Conservation (phyloP, 1,139 yeast species). For the Lodderomyces metapsilosis region DNA sequence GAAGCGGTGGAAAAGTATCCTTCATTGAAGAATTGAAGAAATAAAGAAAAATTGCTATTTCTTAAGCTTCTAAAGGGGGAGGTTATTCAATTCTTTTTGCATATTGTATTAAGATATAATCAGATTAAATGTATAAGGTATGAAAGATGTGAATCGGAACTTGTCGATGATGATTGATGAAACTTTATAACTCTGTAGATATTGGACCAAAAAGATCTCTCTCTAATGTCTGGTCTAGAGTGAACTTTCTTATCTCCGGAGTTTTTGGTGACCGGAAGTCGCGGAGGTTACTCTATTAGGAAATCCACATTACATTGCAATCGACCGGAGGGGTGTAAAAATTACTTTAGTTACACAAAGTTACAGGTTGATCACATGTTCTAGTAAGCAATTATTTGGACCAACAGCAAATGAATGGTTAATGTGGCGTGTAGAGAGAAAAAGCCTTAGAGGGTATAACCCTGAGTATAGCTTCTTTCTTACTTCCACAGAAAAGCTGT, state of each 20-base stretch:
- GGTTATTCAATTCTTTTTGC: background rate
- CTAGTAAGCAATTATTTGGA: background rate
- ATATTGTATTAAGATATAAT: background rate
- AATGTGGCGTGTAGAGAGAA: too few relatives aligned
- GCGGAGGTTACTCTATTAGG: background rate
- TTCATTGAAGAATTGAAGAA: slow-evolving; percentile 28
- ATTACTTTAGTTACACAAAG: background rate
- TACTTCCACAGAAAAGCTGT: too few relatives aligned
- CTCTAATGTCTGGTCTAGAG: too few relatives aligned
- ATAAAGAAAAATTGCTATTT: background rate
- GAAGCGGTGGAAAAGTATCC: slow-evolving; percentile 68
- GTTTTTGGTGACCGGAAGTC: background rate
- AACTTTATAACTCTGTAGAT: too few relatives aligned
- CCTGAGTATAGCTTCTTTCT: too few relatives aligned
- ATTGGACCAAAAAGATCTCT: too few relatives aligned
- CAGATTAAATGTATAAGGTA: background rate
- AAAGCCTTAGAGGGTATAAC: too few relatives aligned
- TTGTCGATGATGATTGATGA: background rate
- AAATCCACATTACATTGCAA: background rate
- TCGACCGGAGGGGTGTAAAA: slow-evolving; percentile 1
- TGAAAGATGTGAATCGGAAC: background rate
- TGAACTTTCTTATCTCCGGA: slow-evolving; percentile 1
- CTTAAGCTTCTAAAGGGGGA: too few relatives aligned
- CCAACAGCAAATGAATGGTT: too few relatives aligned
- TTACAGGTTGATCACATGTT: background rate